These are phyloP conservation scores for Colletotrichum lini DNA, from an alignment of 2,329 filamentous ascomycete genomes.

Conservation along the genomic window DNA sequence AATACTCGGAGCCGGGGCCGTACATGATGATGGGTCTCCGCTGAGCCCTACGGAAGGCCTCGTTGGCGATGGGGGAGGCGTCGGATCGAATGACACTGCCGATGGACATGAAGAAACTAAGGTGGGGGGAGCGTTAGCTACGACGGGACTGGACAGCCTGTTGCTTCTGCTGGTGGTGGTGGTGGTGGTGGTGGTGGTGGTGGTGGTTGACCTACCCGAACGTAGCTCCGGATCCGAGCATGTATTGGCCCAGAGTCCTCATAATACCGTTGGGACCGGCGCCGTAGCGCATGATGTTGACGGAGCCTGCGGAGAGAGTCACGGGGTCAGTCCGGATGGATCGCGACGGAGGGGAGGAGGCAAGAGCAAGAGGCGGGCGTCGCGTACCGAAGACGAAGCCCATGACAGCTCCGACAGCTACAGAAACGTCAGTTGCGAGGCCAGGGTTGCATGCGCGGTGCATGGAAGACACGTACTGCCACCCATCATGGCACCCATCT, in stretches of 20 bases:
- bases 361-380: not conserved
- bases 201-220: slow-evolving; percentile 80
- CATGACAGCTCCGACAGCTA: slow-evolving; percentile 95
- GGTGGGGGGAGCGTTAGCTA: not conserved
- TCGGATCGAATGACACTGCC: slow-evolving; percentile 97
- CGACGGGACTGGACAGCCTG: not conserved
- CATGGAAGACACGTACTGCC: slow-evolving; percentile 78
- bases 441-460: not conserved
- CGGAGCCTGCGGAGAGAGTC: slow-evolving; percentile 72
- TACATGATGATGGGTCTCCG: slow-evolving; percentile 80
- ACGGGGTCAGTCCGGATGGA: slow-evolving; percentile 13
- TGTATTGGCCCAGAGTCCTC: slow-evolving; percentile 95
- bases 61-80: slow-evolving; percentile 80
- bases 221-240: slow-evolving; percentile 93
- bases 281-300: slow-evolving; percentile 96
- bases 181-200: too few relatives aligned
- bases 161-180: too few relatives aligned
- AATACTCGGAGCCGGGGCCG: slow-evolving; percentile 51
- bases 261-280: slow-evolving; percentile 94
- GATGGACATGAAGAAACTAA: slow-evolving; percentile 97
- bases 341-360: slow-evolving; percentile 2
- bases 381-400: slow-evolving; percentile 94
- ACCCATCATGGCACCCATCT: slow-evolving; percentile 99
- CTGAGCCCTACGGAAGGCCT: slow-evolving; percentile 82
- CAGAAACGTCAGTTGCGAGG: slow-evolving; percentile 50